Evolutionary conservation across 768 basidiomycete genomes (phyloP).

Genomic region (Suillus decipiens): DNA sequence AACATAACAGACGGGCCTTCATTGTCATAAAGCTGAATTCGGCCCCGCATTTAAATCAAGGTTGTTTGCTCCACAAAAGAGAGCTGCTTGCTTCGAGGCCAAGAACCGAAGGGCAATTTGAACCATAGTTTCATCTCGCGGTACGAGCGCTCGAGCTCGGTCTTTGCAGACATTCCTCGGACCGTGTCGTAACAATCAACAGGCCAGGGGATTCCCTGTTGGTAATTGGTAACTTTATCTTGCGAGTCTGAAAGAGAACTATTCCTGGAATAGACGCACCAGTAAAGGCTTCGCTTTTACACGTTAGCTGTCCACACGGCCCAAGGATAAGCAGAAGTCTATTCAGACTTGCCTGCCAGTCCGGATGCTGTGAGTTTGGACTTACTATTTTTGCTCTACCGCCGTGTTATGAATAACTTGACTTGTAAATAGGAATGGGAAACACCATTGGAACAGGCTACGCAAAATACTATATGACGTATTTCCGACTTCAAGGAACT

Average conservation of each 20-base stretch:
- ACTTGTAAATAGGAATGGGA: not conserved
- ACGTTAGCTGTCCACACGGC: not conserved
- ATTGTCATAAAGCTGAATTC: not conserved
- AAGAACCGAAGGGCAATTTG: not conserved
- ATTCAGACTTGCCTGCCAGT: not conserved
- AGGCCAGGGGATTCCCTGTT: not conserved
- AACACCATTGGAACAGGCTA: not conserved
- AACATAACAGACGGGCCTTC: not conserved
- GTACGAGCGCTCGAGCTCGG: not conserved
- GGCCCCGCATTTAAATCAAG: not conserved
- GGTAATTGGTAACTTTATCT: not conserved
- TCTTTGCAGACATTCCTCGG: slow-evolving; percentile 6
- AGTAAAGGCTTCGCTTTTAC: not conserved
- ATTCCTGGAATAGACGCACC: not conserved
- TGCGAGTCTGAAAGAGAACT: not conserved
- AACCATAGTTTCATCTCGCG: not conserved
- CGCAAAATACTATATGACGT: not conserved
- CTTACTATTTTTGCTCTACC: not conserved
- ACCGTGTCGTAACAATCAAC: slow-evolving; percentile 1
- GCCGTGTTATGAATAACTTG: not conserved
- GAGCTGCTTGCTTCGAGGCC: not conserved
- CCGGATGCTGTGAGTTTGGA: not conserved
- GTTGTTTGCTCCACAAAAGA: not conserved
- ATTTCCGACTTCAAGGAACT: not conserved
- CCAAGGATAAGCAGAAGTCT: not conserved